Base-by-base conservation (phyloP, 805 yeast genomes). In the Teunomyces kruisii region DNA sequence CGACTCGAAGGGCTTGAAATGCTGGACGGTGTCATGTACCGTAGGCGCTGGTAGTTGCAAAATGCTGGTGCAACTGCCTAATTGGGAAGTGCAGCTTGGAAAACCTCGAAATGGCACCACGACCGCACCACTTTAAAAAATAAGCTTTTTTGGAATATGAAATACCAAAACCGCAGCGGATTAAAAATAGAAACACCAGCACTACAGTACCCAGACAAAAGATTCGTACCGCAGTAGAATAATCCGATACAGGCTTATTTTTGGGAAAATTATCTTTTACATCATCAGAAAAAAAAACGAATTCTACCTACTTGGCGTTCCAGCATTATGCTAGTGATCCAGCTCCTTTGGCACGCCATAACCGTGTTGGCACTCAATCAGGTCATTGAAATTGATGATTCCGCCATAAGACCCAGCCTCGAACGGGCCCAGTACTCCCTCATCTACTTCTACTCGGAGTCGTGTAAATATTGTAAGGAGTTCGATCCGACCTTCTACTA, bases 381-480 rank as follows among this genome's bases (percentile, higher is more conserved):
- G 14, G 24, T 46, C 19, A 39, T 42, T 29, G 51, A 48, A 36
- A 37, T 50, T 24, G 39, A 36, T 26, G 53, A 51, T 29, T 22
- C 30, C 12, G 40, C 47, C 39, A 45, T 59, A 4, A 50, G 45
- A 19, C 33, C 37, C 9, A 46, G 54, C 2, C 49, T 67, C 7
- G 48, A 46, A 17, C 44, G 53, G 26, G 58, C 64, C 10, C 51
- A 56, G 19, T 70, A 58, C 46, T 68, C 80, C 4, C 61, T 78
- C 32, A 68, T 78, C 12, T 74, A 74, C 52, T 77, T 81, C 53
- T 76, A 72, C 50, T 65, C 78, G 1, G 67, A 69, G 1, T 59
- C 55, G 1, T 72, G 77, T 47, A 51, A 51, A 43, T 65, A 51
- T 47, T 72, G 77, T 47, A 40, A 43, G n/a, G 49, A 49, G 10